Evolutionary conservation across 2,329 filamentous ascomycete genomes (phyloP).

Genomic region (Hymenoscyphus repandus): DNA sequence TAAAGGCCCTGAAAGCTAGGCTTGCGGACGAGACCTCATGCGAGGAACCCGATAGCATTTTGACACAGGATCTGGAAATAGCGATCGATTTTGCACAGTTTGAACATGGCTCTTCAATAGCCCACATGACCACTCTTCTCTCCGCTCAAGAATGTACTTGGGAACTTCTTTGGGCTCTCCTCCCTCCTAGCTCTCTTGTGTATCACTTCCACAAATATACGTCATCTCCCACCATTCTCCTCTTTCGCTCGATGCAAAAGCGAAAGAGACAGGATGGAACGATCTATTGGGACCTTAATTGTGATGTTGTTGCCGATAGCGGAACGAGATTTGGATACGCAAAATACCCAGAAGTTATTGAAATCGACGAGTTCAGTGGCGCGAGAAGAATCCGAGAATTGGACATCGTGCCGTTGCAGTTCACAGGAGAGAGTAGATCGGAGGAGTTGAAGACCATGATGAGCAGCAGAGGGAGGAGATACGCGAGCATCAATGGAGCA

Average conservation of each 20-base stretch:
- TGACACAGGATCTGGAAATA: background rate
- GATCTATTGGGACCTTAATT: background rate
- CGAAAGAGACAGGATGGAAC: background rate
- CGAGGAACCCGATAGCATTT: background rate
- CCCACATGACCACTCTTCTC: background rate
- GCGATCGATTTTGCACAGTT: background rate
- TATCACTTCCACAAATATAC: conserved; percentile 1
- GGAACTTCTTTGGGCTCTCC: background rate
- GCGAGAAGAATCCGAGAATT: background rate
- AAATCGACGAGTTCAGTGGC: background rate
- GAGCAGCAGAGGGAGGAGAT: background rate
- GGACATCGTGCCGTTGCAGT: background rate
- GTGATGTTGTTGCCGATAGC: background rate
- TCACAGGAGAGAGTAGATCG: background rate
- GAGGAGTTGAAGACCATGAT: background rate
- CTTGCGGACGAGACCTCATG: background rate
- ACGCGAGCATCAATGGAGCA: background rate
- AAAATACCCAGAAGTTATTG: background rate
- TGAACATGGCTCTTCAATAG: background rate
- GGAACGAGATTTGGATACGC: background rate
- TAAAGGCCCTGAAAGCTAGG: background rate
- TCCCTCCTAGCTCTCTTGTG: background rate
- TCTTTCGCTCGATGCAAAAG: background rate
- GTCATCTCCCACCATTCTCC: background rate
- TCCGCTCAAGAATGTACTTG: background rate